phyloP scores from a whole-genome alignment of 2,329 filamentous ascomycete species.

The Cordyceps fumosorosea region DNA sequence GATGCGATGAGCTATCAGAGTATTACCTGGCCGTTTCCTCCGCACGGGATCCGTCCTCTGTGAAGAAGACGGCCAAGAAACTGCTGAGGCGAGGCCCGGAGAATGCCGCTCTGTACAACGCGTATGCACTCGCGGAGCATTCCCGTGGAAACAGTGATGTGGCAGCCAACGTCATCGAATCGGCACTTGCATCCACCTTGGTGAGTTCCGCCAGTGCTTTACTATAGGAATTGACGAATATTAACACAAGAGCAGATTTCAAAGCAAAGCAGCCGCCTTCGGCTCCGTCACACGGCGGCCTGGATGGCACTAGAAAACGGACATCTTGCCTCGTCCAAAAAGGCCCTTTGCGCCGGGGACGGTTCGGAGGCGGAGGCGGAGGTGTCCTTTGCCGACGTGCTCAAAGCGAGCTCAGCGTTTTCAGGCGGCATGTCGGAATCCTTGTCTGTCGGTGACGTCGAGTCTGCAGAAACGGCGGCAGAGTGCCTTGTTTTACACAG shows the following conservation, averaged over 20 bases:
- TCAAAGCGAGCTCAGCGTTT: conserved; percentile 37
- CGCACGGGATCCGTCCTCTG: conserved; percentile 43
- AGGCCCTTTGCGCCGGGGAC: conserved; percentile 27
- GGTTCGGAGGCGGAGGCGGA: conserved; percentile 15
- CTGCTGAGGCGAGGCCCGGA: conserved; percentile 63
- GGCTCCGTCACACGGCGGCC: conserved; percentile 42
- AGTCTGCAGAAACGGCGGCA: conserved; percentile 47
- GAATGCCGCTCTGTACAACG: conserved; percentile 66
- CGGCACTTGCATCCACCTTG: conserved; percentile 44
- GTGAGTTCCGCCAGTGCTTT: conserved; percentile 19
- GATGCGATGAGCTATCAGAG: conserved; percentile 43
- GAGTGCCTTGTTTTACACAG: conserved; percentile 59
- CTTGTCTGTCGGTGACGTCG: conserved; percentile 41
- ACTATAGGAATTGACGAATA: no score
- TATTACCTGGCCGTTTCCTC: conserved; percentile 66
- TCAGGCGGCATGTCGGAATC: conserved; percentile 47
- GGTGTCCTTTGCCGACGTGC: conserved; percentile 1
- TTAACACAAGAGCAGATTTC: background rate
- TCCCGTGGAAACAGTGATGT: conserved; percentile 48
- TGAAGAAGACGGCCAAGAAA: conserved; percentile 68
- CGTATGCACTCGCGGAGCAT: conserved; percentile 68
- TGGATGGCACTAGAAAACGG: conserved; percentile 55
- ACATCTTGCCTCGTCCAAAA: conserved; percentile 16
- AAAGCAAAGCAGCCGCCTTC: background rate
- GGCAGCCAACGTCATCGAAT: conserved; percentile 59